Percentiles rank a stretch among this genome's conserved stretches.
phyloP scores from a whole-genome alignment of 2,329 filamentous ascomycete genomes.

The Knufia fluminis region DNA sequence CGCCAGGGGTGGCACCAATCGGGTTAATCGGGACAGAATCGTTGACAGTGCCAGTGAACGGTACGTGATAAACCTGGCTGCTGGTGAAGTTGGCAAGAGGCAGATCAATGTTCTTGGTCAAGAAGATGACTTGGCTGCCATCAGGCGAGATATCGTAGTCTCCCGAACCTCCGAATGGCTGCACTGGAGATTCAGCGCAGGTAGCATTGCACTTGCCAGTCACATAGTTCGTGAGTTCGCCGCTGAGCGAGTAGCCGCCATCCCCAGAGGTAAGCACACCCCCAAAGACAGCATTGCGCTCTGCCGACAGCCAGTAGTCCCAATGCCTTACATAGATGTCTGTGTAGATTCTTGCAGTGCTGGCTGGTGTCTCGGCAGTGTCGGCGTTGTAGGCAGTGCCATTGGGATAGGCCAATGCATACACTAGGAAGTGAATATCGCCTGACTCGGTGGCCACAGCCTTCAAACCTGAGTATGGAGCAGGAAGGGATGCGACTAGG shows the following conservation, averaged over 20 bases:
- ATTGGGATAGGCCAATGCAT: conserved; percentile 55
- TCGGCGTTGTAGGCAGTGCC: conserved; percentile 62
- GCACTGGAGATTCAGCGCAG: conserved; percentile 47
- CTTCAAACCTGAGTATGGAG: conserved; percentile 33
- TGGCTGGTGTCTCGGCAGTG: conserved; percentile 49
- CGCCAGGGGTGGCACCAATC: conserved; percentile 35
- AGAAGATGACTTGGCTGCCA: conserved; percentile 33
- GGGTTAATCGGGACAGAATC: conserved; percentile 39
- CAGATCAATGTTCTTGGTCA: conserved; percentile 35
- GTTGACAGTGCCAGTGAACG: conserved; percentile 50
- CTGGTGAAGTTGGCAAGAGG: conserved; percentile 58
- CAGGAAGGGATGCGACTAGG: conserved; percentile 31
- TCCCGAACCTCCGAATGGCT: conserved; percentile 66
- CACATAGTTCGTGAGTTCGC: conserved; percentile 46
- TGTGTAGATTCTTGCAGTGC: conserved; percentile 62
- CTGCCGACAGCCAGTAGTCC: conserved; percentile 64
- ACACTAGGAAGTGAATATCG: conserved; percentile 44
- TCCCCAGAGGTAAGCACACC: conserved; percentile 46
- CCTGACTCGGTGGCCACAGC: conserved; percentile 29
- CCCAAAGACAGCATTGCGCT: conserved; percentile 65
- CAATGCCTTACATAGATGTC: conserved; percentile 73
- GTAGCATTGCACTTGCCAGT: conserved; percentile 28
- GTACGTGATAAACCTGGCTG: conserved; percentile 67
- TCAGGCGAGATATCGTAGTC: conserved; percentile 59
- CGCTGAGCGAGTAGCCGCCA: conserved; percentile 11